Base-by-base conservation (phyloP, 2,329 filamentous ascomycete species). In the Lachnellula cervina region DNA sequence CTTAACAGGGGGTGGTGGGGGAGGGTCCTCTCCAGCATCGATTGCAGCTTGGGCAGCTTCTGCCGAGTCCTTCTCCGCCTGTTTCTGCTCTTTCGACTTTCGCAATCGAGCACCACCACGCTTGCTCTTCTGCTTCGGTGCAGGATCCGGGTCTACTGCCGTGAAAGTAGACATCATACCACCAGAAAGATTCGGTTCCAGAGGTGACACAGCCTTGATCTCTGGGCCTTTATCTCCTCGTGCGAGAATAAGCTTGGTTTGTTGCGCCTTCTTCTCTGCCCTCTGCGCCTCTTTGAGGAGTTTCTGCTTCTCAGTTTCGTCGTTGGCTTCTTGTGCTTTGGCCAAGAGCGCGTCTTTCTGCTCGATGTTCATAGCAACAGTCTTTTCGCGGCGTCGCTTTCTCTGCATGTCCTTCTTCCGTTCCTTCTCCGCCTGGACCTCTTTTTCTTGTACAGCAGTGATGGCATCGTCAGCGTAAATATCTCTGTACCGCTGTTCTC, bases 321-420 rank as follows among this genome's bases (percentile, higher is more conserved):
- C 90, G 61, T 89, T 82, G 2, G 90, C 88, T 52, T 86, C 83
- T 56, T 87, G 82, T 9, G 92, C 90, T 62, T 87, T 87, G 60
- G 87, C 85, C 45, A 96, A 78, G 4, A 90, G 89, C 3, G 88
- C 83, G 61, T 94, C 89, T 74, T 95, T 94, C 69, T 91, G 87
- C 69, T 97, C 93, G 65, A 95, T 88, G 6, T 91, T 93, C 57
- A 95, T 88, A 4, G 91, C 91, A 79, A 97, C 91, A 4, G 93
- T 96, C 76, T 97, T 97, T 71, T 97, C 93, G 17, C 94, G 88
- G 44, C 94, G 87, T 58, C 94, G 84, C 76, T 97, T 99, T 61
- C 94, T 88, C 71, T 99, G 94, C 90, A 99, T 97, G 69, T 99
- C 94, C 77, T 99, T 99, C 78, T 99, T 99, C 62, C 94, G 90